Conservation (phyloP, 805 yeast genomes). For the Candida mattraensis region DNA sequence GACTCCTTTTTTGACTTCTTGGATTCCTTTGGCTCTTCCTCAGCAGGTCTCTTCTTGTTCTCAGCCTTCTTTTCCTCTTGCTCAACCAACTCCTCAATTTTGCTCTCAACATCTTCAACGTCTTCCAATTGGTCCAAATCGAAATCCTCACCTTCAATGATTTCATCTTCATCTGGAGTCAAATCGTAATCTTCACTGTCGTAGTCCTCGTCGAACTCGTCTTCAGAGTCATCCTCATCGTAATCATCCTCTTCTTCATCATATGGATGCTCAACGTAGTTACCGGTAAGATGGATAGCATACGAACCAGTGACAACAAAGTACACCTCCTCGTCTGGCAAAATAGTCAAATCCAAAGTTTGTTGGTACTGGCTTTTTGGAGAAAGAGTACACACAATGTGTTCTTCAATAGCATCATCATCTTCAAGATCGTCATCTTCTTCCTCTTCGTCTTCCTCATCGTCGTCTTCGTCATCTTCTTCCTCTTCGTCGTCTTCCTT, state of each 20-base stretch:
- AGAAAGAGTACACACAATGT: conserved; percentile 82
- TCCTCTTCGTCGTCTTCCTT: conserved; percentile 27
- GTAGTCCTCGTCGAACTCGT: conserved; percentile 41
- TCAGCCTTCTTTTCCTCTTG: conserved; percentile 43
- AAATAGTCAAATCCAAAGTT: conserved; percentile 82
- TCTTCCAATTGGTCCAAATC: conserved; percentile 66
- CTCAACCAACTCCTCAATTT: conserved; percentile 72
- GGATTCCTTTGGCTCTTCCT: conserved; percentile 31
- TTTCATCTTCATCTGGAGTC: conserved; percentile 77
- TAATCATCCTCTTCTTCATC: conserved; percentile 63
- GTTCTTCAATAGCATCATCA: conserved; percentile 80
- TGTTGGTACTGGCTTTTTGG: conserved; percentile 88
- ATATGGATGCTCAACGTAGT: conserved; percentile 94
- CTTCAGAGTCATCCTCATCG: conserved; percentile 44
- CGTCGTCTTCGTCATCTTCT: conserved; percentile 37
- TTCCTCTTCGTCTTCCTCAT: conserved; percentile 48
- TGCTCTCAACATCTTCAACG: conserved; percentile 67
- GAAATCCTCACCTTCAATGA: conserved; percentile 48
- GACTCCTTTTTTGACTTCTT: conserved; percentile 21
- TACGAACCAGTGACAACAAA: conserved; percentile 96
- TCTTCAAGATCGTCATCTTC: conserved; percentile 58
- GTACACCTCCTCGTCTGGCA: conserved; percentile 90
- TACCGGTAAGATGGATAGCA: conserved; percentile 89
- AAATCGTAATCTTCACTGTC: conserved; percentile 60
- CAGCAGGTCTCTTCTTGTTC: conserved; percentile 31